Evolutionary conservation across 169 alveolate genomes (phyloP), one percentile per base, ranked within the genome.

Genomic region (Plasmodium yoelii): DNA sequence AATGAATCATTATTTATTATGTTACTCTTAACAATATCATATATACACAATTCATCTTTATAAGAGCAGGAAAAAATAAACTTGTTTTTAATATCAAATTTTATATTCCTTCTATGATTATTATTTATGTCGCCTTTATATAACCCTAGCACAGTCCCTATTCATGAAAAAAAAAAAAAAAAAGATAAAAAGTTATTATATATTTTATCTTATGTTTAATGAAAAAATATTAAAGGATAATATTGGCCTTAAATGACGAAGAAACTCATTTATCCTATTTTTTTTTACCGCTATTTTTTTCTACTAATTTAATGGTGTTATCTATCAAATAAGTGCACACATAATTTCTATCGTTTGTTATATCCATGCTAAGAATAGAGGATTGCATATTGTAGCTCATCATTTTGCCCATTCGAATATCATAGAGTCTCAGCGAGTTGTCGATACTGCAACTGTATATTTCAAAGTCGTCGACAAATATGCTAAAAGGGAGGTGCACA

Each of bases 81-180:
- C 47, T 82, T 82, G 39, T 82, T 82, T 65, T 70, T 68, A 10
- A 7, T 53, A 39, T 82, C 90, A 42, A 82, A 59, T 55, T 82
- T 82, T 55, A 82, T 82, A 70, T 82, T 82, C 55, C 90, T 82
- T 47, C 53, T 56, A 22, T 82, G 90, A 60, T 24, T 47, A 51
- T 82, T 82, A 53, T 82, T 82, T 63, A 47, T 39, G 46, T 82
- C 90, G n/a, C 90, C 90, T 68, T 70, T 82, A 71, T 82, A 82
- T 61, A 82, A 24, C 1, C 90, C 90, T 22, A 82, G 73, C 15
- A 82, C 65, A 53, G 34, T 82, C 42, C 90, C 90, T 82, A 67
- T 28, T 8, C n/a, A 49, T 44, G 9, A 24, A 39, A n/a, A 39
- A 18, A 34, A 5, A 64, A 13, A 64, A 64, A 39, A n/a, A 39